Percentiles rank a stretch among this genome's conserved stretches.
Conservation (phyloP, 78 protist species). For the Dictyostelium discoideum region dicty_2.7 NC_007088.5:1396001-1396500, state of each 20-base stretch:
- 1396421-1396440: constrained; percentile 69
- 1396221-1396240: constrained; percentile 78
- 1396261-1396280: constrained; percentile 78
- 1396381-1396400: constrained; percentile 80
- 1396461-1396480: constrained; percentile 78
- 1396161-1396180: constrained; percentile 76
- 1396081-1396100: constrained; percentile 67
- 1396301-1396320: constrained; percentile 73
- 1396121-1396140: constrained; percentile 79
- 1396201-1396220: constrained; percentile 57
- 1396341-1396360: constrained; percentile 77
- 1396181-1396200: constrained; percentile 76
- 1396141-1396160: constrained; percentile 74
- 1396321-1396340: constrained; percentile 72
- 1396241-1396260: constrained; percentile 76
- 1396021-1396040: background rate
- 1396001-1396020: too few relatives aligned
- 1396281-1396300: constrained; percentile 63
- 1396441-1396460: constrained; percentile 80
- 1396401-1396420: constrained; percentile 73
- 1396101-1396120: constrained; percentile 61
- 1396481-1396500: constrained; percentile 76
- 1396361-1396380: constrained; percentile 81
- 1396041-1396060: too few relatives aligned
- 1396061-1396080: background rate